Evolutionary conservation across 345 rosid species (phyloP).

Genomic region (Camelina neglecta): DNA sequence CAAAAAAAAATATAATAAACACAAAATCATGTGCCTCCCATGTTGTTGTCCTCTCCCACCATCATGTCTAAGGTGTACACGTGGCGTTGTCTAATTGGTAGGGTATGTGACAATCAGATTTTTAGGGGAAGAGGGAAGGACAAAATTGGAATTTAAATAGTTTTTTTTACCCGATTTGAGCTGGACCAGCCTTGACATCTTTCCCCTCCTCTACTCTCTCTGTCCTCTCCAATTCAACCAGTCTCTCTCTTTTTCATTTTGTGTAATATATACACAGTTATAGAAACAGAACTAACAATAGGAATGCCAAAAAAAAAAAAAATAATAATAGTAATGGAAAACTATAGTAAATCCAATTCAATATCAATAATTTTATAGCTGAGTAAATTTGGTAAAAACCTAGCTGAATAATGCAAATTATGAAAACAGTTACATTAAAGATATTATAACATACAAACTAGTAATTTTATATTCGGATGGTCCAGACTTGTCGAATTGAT

Average conservation of each 20-base stretch:
- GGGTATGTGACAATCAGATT: slow-evolving; percentile 38
- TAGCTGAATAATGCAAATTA: too few relatives aligned
- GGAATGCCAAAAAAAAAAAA: slow-evolving; percentile 11
- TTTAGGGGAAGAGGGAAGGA: slow-evolving; percentile 15
- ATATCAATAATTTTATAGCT: neutral
- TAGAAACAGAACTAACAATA: slow-evolving; percentile 30
- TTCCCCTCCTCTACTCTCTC: neutral
- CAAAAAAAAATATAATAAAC: slow-evolving; percentile 23
- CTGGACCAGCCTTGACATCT: slow-evolving; percentile 54
- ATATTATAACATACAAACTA: too few relatives aligned
- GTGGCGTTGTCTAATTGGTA: slow-evolving; percentile 42
- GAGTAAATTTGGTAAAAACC: neutral
- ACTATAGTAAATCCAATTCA: neutral
- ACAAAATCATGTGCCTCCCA: slow-evolving; percentile 45
- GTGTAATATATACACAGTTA: neutral
- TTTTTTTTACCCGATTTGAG: slow-evolving; percentile 46
- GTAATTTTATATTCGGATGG: too few relatives aligned
- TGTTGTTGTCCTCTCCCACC: slow-evolving; percentile 45
- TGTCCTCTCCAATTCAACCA: slow-evolving; percentile 34
- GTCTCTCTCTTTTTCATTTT: neutral
- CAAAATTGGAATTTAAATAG: slow-evolving; percentile 25
- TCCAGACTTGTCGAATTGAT: too few relatives aligned
- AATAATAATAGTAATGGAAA: too few relatives aligned
- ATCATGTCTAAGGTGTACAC: slow-evolving; percentile 37
- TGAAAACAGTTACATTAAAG: too few relatives aligned